Conservation (phyloP, 192 early-diverging fungal genomes). For the Coemansia sp. region DNA sequence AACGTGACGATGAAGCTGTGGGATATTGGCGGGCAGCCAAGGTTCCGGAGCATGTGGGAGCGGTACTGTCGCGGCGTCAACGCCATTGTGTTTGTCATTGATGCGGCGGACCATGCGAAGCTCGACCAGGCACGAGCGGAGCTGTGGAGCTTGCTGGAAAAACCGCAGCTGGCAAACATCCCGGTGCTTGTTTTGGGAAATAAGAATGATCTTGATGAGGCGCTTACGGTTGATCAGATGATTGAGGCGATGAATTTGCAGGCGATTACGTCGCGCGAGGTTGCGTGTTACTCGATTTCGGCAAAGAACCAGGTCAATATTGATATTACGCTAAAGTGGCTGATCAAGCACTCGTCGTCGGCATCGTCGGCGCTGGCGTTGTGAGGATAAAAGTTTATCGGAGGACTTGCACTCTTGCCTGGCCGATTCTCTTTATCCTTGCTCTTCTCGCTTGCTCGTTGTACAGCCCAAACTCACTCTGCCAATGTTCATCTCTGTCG, state of each 20-base stretch:
- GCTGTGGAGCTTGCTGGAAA: slow-evolving; percentile 87
- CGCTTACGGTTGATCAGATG: slow-evolving; percentile 82
- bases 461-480: background rate
- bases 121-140: slow-evolving; percentile 90
- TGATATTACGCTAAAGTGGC: slow-evolving; percentile 95
- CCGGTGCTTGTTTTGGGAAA: slow-evolving; percentile 98
- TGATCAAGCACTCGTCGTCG: slow-evolving; percentile 75
- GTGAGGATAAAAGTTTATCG: background rate
- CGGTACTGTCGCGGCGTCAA: slow-evolving; percentile 89
- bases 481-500: background rate
- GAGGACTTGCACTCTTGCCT: background rate
- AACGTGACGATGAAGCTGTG: slow-evolving; percentile 98
- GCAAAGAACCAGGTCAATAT: slow-evolving; percentile 98
- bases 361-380: slow-evolving; percentile 23
- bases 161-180: slow-evolving; percentile 89
- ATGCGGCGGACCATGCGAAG: slow-evolving; percentile 93
- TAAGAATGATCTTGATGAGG: slow-evolving; percentile 94
- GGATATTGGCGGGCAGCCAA: slow-evolving; percentile 98
- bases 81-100: slow-evolving; percentile 98
- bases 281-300: slow-evolving; percentile 97
- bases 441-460: slow-evolving; percentile 1
- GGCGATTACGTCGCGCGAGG: slow-evolving; percentile 87
- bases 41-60: slow-evolving; percentile 98
- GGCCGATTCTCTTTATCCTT: background rate
- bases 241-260: slow-evolving; percentile 91